Conservation (phyloP, 139 green algal genomes). For the Astrephomene gubernaculifera region DNA sequence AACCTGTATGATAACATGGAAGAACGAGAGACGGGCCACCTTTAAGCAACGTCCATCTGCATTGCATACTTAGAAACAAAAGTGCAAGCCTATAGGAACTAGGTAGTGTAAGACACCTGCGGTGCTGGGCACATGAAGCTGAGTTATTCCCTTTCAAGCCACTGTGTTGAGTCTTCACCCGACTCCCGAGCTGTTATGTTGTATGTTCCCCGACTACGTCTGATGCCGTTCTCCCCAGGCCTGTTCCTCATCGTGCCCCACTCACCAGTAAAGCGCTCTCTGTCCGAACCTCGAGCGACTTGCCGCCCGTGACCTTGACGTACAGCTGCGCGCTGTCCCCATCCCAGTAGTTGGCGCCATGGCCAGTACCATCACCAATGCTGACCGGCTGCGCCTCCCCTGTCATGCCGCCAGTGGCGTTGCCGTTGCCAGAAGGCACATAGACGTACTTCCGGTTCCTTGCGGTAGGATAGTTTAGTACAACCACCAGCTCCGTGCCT, state of each 20-base stretch:
- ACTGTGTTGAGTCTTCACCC: too few relatives aligned
- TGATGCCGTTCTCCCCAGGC: too few relatives aligned
- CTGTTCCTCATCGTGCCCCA: too few relatives aligned
- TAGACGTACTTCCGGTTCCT: constrained; percentile 37
- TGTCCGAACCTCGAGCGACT: constrained; percentile 45
- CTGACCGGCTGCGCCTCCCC: neutral
- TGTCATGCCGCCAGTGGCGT: constrained; percentile 11
- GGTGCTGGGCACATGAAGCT: too few relatives aligned
- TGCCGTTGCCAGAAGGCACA: neutral
- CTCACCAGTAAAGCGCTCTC: constrained; percentile 43
- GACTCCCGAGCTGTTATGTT: too few relatives aligned
- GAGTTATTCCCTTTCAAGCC: too few relatives aligned
- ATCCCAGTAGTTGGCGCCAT: constrained; percentile 56
- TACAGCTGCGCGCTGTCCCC: constrained; percentile 31
- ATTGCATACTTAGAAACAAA: too few relatives aligned
- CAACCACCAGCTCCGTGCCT: constrained; percentile 44
- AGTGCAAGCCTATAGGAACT: too few relatives aligned
- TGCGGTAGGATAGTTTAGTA: constrained; percentile 50
- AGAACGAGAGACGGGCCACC: too few relatives aligned
- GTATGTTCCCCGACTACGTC: too few relatives aligned
- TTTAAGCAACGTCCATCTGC: too few relatives aligned
- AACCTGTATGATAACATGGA: neutral
- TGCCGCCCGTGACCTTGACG: constrained; percentile 50
- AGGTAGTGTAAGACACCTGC: too few relatives aligned
- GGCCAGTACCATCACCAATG: constrained; percentile 39